These are phyloP conservation scores for Coniferiporia weirii DNA, from an alignment of 1,284 basidiomycete species.

Conservation along the genomic window DNA sequence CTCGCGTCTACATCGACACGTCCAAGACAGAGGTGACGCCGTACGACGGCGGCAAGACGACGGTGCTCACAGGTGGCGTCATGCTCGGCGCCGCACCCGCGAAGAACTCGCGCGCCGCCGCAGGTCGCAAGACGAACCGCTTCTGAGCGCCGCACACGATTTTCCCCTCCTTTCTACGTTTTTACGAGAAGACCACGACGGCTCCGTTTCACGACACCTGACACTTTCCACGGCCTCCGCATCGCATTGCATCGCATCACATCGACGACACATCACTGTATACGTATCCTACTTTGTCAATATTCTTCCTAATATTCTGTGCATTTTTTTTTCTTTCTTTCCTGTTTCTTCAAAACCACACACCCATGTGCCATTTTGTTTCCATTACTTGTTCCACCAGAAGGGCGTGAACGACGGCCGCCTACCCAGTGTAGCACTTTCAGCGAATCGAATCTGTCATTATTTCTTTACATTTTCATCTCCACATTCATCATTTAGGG, in stretches of 20 bases:
- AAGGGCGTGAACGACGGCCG: too few relatives aligned
- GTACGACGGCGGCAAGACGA: conserved; percentile 81
- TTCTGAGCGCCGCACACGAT: conserved; percentile 5
- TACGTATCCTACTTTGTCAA: not conserved
- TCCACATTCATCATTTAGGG: not conserved
- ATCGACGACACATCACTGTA: too few relatives aligned
- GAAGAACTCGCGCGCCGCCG: conserved; percentile 11
- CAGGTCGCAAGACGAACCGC: conserved; percentile 4
- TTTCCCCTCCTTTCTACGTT: not conserved
- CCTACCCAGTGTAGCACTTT: too few relatives aligned
- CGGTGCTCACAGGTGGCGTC: conserved; percentile 76
- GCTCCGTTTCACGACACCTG: not conserved
- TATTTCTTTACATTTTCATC: not conserved
- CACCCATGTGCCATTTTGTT: not conserved
- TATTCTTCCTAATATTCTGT: not conserved
- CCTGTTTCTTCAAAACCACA: too few relatives aligned
- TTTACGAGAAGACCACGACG: not conserved
- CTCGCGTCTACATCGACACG: conserved; percentile 63
- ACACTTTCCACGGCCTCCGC: not conserved
- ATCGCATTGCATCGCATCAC: not conserved
- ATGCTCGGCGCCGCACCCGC: conserved; percentile 59
- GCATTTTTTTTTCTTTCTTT: too few relatives aligned
- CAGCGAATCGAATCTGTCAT: too few relatives aligned
- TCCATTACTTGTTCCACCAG: not conserved
- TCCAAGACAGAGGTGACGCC: conserved; percentile 72